Percentiles rank a stretch among this genome's conserved stretches.
Evolutionary conservation across 208 protist genomes (phyloP).

Genomic region (Phytomonas sp.): DNA sequence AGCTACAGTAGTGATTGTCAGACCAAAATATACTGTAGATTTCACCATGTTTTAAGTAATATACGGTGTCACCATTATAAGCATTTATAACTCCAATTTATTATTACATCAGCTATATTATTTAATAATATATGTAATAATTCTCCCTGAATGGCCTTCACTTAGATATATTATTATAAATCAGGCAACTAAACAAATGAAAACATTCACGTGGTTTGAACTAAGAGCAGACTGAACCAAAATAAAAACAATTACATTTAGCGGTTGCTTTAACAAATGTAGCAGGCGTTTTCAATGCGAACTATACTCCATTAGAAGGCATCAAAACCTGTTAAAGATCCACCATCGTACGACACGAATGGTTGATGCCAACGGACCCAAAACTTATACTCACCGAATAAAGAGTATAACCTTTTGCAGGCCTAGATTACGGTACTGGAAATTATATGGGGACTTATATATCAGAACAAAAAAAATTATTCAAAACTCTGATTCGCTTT

Average conservation of each 20-base stretch:
- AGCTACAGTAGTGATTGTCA: neutral
- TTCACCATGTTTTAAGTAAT: neutral
- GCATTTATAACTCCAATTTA: neutral
- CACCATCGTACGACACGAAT: neutral
- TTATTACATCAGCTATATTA: neutral
- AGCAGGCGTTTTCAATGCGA: neutral
- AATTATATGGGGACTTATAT: too few relatives aligned
- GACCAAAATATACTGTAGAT: neutral
- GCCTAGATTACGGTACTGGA: too few relatives aligned
- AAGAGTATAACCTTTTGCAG: too few relatives aligned
- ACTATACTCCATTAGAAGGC: neutral
- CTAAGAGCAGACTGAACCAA: neutral
- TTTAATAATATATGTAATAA: neutral
- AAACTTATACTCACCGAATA: too few relatives aligned
- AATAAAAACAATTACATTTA: constrained; percentile 7
- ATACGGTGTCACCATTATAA: neutral
- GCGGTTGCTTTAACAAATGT: neutral
- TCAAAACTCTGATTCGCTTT: too few relatives aligned
- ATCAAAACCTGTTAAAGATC: neutral
- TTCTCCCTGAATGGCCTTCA: neutral
- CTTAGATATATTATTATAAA: constrained; percentile 5
- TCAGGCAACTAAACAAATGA: neutral
- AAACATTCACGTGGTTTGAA: neutral
- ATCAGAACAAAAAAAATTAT: too few relatives aligned
- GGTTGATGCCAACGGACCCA: too few relatives aligned